Conservation (phyloP, 352 stramenopile genomes). For the Ophiocytium majus region DNA sequence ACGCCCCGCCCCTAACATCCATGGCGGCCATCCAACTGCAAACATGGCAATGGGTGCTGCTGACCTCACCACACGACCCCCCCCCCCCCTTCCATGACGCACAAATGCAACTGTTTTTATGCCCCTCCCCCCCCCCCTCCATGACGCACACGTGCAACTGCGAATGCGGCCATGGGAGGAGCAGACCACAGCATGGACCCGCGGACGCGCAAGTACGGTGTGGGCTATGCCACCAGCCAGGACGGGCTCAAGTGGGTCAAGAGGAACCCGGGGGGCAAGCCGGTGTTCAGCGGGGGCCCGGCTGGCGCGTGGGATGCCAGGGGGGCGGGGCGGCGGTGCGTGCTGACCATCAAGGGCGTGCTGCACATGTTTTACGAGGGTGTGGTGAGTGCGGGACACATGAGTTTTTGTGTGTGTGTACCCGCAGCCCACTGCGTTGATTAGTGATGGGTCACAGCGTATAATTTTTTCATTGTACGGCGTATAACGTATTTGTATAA, state of each 20-base stretch:
- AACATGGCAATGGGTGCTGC: not conserved
- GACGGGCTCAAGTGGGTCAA: slow-evolving; percentile 55
- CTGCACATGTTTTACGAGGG: slow-evolving; percentile 55
- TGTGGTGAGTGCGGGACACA: slow-evolving; percentile 33
- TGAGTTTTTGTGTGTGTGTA: too few species aligned
- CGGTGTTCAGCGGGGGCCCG: slow-evolving; percentile 51
- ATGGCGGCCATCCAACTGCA: too few species aligned
- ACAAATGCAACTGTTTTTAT: not conserved
- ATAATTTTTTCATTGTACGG: too few species aligned
- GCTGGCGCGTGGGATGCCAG: slow-evolving; percentile 40
- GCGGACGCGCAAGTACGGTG: slow-evolving; percentile 39
- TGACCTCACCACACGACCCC: not conserved
- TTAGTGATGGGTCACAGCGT: too few species aligned
- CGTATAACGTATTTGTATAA: too few species aligned
- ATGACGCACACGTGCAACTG: not conserved
- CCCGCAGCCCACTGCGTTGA: too few species aligned
- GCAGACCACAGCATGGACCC: slow-evolving; percentile 41
- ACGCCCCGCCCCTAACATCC: too few species aligned
- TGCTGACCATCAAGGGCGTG: slow-evolving; percentile 40
- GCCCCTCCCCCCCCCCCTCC: too few species aligned
- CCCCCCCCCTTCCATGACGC: not conserved
- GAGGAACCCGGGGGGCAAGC: slow-evolving; percentile 29
- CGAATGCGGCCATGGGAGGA: too few species aligned
- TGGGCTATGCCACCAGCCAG: slow-evolving; percentile 47
- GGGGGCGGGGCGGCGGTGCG: slow-evolving; percentile 31